Conservation (phyloP, 2,329 filamentous ascomycete genomes). For the Cercospora berteroae region DNA sequence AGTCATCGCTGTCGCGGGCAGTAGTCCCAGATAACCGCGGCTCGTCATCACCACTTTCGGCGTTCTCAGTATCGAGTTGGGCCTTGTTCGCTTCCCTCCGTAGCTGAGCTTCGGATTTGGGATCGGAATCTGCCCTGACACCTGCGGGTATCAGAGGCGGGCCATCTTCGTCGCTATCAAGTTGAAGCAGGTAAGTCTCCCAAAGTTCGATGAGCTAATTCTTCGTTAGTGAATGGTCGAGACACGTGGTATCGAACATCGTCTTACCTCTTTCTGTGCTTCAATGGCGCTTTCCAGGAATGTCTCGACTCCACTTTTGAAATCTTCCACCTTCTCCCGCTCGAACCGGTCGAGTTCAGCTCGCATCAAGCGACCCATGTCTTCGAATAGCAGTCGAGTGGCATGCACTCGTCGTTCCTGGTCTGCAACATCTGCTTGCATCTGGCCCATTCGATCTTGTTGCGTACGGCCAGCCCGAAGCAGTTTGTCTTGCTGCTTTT, state of each 20-base stretch:
- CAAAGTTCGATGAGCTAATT: slow-evolving; percentile 76
- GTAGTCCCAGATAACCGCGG: slow-evolving; percentile 25
- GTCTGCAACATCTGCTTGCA: slow-evolving; percentile 90
- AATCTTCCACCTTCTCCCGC: slow-evolving; percentile 96
- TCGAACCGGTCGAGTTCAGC: slow-evolving; percentile 91
- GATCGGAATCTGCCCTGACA: slow-evolving; percentile 27
- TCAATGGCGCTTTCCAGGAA: slow-evolving; percentile 96
- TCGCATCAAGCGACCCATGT: slow-evolving; percentile 94
- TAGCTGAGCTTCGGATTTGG: slow-evolving; percentile 22
- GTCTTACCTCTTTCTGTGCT: slow-evolving; percentile 90
- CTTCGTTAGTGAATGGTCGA: slow-evolving; percentile 27
- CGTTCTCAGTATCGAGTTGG: slow-evolving; percentile 20
- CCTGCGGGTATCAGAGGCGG: slow-evolving; percentile 35
- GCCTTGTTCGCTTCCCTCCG: slow-evolving; percentile 23
- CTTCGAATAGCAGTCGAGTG: slow-evolving; percentile 84
- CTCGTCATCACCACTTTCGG: slow-evolving; percentile 16
- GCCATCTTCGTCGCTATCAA: slow-evolving; percentile 88
- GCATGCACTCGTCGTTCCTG: slow-evolving; percentile 92
- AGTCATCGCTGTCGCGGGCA: slow-evolving; percentile 23
- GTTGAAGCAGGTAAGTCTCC: slow-evolving; percentile 96
- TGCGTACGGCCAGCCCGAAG: slow-evolving; percentile 91
- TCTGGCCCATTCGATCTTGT: slow-evolving; percentile 89
- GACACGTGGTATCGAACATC: background rate
- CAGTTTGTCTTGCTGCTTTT: slow-evolving; percentile 87
- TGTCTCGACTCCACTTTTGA: slow-evolving; percentile 96